These are phyloP conservation scores for Beauveria asiatica DNA, from an alignment of 2,329 filamentous ascomycete species.

Conservation along the genomic window DNA sequence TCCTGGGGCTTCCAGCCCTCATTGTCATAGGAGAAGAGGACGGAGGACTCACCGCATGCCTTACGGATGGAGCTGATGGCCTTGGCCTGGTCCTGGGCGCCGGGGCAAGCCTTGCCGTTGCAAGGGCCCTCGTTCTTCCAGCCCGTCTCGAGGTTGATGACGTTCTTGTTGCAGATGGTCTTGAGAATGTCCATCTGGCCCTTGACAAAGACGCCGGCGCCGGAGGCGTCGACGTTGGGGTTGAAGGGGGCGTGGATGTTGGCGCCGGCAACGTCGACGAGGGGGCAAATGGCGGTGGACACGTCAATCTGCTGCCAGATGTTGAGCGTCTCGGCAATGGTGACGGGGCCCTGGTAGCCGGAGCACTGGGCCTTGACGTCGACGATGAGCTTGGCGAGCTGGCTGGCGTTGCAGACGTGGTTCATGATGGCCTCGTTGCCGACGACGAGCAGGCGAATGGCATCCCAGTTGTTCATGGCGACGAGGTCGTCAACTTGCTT, in stretches of 20 bases:
- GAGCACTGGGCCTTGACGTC: slow-evolving; percentile 58
- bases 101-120: slow-evolving; percentile 68
- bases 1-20: slow-evolving; percentile 75
- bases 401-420: slow-evolving; percentile 52
- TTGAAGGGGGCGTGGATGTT: slow-evolving; percentile 98
- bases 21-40: slow-evolving; percentile 75
- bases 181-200: slow-evolving; percentile 64
- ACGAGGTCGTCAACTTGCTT: slow-evolving; percentile 68
- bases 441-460: slow-evolving; percentile 72
- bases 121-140: slow-evolving; percentile 66
- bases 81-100: slow-evolving; percentile 53
- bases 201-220: slow-evolving; percentile 69
- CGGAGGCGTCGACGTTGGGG: slow-evolving; percentile 47
- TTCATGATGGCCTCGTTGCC: slow-evolving; percentile 88
- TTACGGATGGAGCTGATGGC: slow-evolving; percentile 66
- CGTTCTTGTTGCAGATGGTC: slow-evolving; percentile 63
- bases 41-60: slow-evolving; percentile 56
- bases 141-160: slow-evolving; percentile 81
- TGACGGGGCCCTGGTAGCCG: slow-evolving; percentile 67
- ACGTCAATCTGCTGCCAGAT: slow-evolving; percentile 61
- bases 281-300: slow-evolving; percentile 53
- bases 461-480: slow-evolving; percentile 63
- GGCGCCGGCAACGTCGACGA: slow-evolving; percentile 69
- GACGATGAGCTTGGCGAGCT: slow-evolving; percentile 64
- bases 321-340: slow-evolving; percentile 79